Evolutionary conservation across 2,329 filamentous ascomycete genomes (phyloP), one percentile per base, ranked within the genome.

Genomic region (Neurospora sp.): DNA sequence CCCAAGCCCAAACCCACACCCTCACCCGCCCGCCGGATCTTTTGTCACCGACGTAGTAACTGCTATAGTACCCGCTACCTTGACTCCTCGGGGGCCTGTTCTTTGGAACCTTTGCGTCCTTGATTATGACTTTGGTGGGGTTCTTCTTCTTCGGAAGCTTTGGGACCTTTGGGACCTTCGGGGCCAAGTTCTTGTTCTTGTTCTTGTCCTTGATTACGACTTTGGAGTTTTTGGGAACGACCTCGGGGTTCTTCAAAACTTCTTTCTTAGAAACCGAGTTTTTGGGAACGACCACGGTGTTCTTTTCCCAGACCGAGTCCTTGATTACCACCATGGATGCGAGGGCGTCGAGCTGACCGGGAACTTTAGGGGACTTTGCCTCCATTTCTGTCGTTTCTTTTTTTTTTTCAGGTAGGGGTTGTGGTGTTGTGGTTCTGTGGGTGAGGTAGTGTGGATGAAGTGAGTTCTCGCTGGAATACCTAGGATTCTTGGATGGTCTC

Each of bases 361-460:
- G 8, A 4, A 0, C 5, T 43, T n/a, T 1, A 0, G 17, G 8
- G 17, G 0, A 1, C 0, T 10, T n/a, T n/a, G n/a, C 40, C n/a
- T 43, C 40, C 40, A 43, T n/a, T 42, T 42, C n/a, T 42, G 39
- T 15, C 15, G 39, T 17, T 42, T 9, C 3, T 42, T 42, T n/a
- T 42, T n/a, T 42, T 42, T 33, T 33, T 6, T 6, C 3, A 33
- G 28, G 28, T 33, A 33, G 28, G 28, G 4, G 28, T 33, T 33
- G 28, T 33, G 28, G 28, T 33, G 28, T 28, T 28, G 28, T 28
- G 28, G 28, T 28, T 28, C 28, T 28, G 28, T 28, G 28, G 28
- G 28, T 28, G 4, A 28, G 28, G 28, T 28, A 28, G 28, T 28
- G 28, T 28, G 28, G 28, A 28, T 28, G 28, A 28, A 28, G 28